These are phyloP conservation scores for Candida yuanshanica DNA, from an alignment of 805 yeast species.

Conservation along the genomic window DNA sequence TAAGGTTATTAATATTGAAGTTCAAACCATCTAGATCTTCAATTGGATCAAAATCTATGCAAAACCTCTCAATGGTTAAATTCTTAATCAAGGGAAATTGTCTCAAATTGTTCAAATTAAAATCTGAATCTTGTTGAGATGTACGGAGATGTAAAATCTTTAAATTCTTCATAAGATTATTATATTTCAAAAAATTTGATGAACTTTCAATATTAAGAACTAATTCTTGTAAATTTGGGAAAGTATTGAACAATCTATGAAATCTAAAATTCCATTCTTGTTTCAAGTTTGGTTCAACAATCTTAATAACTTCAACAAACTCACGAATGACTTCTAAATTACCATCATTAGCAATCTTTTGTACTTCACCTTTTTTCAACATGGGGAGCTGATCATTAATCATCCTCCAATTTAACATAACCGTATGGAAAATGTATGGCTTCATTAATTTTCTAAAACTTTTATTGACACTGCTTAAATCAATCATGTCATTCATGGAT, in stretches of 20 bases:
- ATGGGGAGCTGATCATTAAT: conserved; percentile 3
- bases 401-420: conserved; percentile 15
- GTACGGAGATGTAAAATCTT: conserved; percentile 20
- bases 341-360: conserved; percentile 6
- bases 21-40: conserved; percentile 20
- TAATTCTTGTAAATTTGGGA: conserved; percentile 20
- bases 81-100: conserved; percentile 30
- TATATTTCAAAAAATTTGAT: conserved; percentile 32
- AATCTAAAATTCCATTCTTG: conserved; percentile 32
- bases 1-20: conserved; percentile 23
- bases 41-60: conserved; percentile 36
- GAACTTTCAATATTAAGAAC: conserved; percentile 24
- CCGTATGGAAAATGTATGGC: conserved; percentile 16
- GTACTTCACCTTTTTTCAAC: background rate
- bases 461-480: conserved; percentile 8
- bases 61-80: conserved; percentile 34
- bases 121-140: conserved; percentile 23
- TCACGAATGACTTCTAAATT: conserved; percentile 5
- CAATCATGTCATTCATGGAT: conserved; percentile 11
- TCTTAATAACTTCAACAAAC: conserved; percentile 22
- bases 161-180: conserved; percentile 10
- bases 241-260: conserved; percentile 17
- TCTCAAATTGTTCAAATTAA: conserved; percentile 39
- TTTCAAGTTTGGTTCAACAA: conserved; percentile 25
- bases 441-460: conserved; percentile 8